These are phyloP conservation scores for Aphanomyces invadans DNA, from an alignment of 352 stramenopile genomes.

Conservation along the genomic window DNA sequence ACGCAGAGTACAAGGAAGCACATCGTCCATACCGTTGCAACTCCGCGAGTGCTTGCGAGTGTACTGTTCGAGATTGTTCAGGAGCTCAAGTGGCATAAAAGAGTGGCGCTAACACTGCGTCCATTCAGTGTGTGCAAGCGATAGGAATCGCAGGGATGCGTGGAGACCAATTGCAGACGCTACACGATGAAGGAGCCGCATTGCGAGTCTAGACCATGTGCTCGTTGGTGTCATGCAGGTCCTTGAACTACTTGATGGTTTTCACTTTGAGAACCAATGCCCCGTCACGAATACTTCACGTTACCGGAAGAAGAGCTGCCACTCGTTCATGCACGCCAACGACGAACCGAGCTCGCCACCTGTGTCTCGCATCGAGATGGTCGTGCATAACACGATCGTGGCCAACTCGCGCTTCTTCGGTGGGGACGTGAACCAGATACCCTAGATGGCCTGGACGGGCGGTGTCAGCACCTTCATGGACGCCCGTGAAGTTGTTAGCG, in stretches of 20 bases:
- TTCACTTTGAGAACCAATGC: neutral
- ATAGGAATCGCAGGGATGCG: too few relatives aligned
- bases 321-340: constrained; percentile 1
- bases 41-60: too few relatives aligned
- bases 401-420: constrained; percentile 48
- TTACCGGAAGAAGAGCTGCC: too few relatives aligned
- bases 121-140: too few relatives aligned
- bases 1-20: too few relatives aligned
- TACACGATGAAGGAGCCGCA: neutral
- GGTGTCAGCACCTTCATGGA: constrained; percentile 46
- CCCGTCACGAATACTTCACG: too few relatives aligned
- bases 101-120: too few relatives aligned
- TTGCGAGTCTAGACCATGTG: neutral
- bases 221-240: neutral
- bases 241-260: neutral
- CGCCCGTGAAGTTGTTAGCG: constrained; percentile 39
- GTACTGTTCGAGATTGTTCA: too few relatives aligned
- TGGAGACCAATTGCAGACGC: too few relatives aligned
- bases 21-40: too few relatives aligned
- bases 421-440: constrained; percentile 41
- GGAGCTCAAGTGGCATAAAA: too few relatives aligned
- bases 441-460: constrained; percentile 48
- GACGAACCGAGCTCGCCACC: constrained; percentile 50
- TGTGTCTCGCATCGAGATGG: constrained; percentile 41
- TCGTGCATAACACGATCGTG: constrained; percentile 45